Percentiles rank a stretch among this genome's conserved stretches.
phyloP scores from a whole-genome alignment of 768 basidiomycete genomes.

The Suillus brevipes region DNA sequence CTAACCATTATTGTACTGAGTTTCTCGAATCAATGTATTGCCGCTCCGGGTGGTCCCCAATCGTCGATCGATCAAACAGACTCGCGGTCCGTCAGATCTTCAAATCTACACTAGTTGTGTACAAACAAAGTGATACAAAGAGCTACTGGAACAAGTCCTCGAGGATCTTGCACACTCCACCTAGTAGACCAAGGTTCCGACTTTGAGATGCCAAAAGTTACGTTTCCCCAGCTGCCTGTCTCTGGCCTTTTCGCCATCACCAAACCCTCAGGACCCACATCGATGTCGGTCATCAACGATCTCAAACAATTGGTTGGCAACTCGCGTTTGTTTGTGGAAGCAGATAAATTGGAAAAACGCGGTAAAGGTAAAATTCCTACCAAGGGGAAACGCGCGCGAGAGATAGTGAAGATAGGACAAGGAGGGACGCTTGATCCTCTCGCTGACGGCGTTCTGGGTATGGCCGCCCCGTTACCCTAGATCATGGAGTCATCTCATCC shows the following conservation, averaged over 20 bases:
- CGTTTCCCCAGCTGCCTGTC: constrained; percentile 55
- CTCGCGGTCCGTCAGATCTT: background rate
- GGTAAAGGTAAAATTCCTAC: constrained; percentile 43
- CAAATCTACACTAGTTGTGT: background rate
- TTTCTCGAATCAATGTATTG: constrained; percentile 34
- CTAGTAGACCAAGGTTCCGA: background rate
- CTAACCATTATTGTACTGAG: constrained; percentile 43
- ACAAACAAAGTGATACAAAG: background rate
- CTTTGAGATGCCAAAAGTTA: constrained; percentile 64
- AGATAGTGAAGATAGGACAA: constrained; percentile 80
- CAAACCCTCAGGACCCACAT: constrained; percentile 92
- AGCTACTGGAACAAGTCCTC: background rate
- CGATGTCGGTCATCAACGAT: constrained; percentile 86
- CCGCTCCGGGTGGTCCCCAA: background rate
- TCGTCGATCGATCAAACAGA: background rate
- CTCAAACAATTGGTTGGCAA: constrained; percentile 76
- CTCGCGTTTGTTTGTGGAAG: constrained; percentile 77
- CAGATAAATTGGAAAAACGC: constrained; percentile 51
- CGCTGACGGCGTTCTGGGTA: constrained; percentile 93
- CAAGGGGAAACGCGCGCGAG: constrained; percentile 38
- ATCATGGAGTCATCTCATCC: constrained; percentile 8
- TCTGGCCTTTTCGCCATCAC: constrained; percentile 84
- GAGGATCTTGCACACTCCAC: background rate
- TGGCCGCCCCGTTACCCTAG: constrained; percentile 19
- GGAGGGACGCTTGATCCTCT: constrained; percentile 96